Base-by-base conservation (phyloP, 1,284 basidiomycete genomes). In the Moniliophthora roreri region DNA sequence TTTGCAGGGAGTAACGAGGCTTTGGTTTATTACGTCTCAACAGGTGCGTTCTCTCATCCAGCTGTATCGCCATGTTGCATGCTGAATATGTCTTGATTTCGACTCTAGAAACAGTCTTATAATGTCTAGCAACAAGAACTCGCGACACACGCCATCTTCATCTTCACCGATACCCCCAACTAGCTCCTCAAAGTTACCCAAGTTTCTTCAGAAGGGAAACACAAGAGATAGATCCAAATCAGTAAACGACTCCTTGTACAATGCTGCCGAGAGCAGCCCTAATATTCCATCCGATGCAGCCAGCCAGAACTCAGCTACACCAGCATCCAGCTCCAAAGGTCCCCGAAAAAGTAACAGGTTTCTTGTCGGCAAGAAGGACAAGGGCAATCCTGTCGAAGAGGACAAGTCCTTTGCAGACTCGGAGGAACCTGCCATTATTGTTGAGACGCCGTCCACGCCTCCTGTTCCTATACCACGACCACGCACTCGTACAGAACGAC, bases 181-280 rank as follows among this genome's bases (percentile, higher is more conserved):
- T 28, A 63, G 67, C 34, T 52, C 66, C 48, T 80, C 81, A 28
- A 87, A 86, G 66, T 70, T 88, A 16, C 76, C 84, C 62, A 85
- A 80, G 63, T 85, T 88, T 62, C 73, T 88, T 10, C 81, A 85
- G 65, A 87, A 85, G 61, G 73, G 77, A 63, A 48, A 57, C 23
- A 72, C 66, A 46, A 74, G 84, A 51, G 84, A 86, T 70, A 71
- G 84, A 56, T 79, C 80, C 37, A 82, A 77, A 69, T 82, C 82
- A 26, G 68, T 80, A 58, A 74, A 75, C 55, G 81, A 84, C 58
- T 46, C 44, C 16, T 23, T 28, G 28, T 18, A 28, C 15, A 28
- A 23, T 24, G 24, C 23, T 46, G 18, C 24, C 18, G 23, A 10
- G n/a, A 46, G n/a, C 23, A 72, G 70, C 55, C 73, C 68, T 53